These are phyloP conservation scores for Kwoniella heveanensis DNA, from an alignment of 768 basidiomycete species.

Conservation along the genomic window DNA sequence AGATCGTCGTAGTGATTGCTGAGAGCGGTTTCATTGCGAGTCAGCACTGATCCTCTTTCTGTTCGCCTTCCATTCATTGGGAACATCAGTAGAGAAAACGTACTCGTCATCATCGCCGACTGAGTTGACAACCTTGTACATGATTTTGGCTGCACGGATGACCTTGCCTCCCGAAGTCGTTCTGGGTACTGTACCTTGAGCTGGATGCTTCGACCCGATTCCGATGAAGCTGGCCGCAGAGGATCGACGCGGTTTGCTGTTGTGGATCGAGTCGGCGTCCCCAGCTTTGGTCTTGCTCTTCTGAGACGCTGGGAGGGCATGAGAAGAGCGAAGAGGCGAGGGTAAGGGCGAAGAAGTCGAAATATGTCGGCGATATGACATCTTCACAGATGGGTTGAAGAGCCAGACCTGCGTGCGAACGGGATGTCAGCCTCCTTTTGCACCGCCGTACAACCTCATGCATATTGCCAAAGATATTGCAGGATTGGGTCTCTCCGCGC, in stretches of 20 bases:
- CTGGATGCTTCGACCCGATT: neutral
- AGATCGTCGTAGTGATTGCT: slow-evolving; percentile 59
- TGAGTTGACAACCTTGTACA: slow-evolving; percentile 69
- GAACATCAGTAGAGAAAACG: no score
- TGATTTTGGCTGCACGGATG: slow-evolving; percentile 67
- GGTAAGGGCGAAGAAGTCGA: slow-evolving; percentile 62
- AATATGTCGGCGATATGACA: slow-evolving; percentile 69
- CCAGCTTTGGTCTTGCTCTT: neutral
- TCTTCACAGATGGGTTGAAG: slow-evolving; percentile 83
- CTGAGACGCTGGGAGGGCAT: neutral
- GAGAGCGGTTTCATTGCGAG: no score
- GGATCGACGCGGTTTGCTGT: slow-evolving; percentile 5
- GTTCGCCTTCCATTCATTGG: no score
- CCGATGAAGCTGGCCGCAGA: slow-evolving; percentile 3
- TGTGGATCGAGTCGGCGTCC: neutral
- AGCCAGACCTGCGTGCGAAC: slow-evolving; percentile 72
- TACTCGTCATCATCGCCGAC: slow-evolving; percentile 10
- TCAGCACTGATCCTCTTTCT: neutral
- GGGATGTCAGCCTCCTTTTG: neutral
- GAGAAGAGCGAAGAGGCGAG: slow-evolving; percentile 54
- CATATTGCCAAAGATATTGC: no score
- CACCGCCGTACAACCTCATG: no score
- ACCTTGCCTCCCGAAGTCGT: neutral
- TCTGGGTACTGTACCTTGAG: neutral
- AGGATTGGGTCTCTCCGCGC: no score